phyloP scores from a whole-genome alignment of 2,329 filamentous ascomycete genomes.

The Aspergillus japonicus region DNA sequence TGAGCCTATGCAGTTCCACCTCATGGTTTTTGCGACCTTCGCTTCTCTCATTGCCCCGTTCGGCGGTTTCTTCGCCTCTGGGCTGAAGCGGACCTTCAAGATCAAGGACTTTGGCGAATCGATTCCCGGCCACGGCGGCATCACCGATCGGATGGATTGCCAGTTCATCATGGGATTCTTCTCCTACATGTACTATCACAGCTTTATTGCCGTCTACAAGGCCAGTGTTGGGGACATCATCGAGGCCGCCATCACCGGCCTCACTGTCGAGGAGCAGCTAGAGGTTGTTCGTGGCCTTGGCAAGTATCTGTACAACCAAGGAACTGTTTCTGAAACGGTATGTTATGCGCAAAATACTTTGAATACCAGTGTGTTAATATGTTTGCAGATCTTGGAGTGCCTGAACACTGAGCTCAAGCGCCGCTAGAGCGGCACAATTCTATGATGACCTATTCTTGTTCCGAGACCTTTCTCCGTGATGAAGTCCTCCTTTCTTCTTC shows the following conservation, averaged over 20 bases:
- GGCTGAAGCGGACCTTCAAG: conserved; percentile 97
- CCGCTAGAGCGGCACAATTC: conserved; percentile 20
- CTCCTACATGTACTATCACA: conserved; percentile 97
- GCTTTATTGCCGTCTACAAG: conserved; percentile 89
- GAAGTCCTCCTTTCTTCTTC: conserved; percentile 11
- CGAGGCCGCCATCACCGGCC: conserved; percentile 85
- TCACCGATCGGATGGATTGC: conserved; percentile 99
- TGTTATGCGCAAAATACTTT: conserved; percentile 13
- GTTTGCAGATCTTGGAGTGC: conserved; percentile 37
- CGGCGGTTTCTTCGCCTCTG: conserved; percentile 96
- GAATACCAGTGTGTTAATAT: conserved; percentile 17
- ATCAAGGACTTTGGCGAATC: conserved; percentile 99
- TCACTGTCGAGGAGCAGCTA: conserved; percentile 83
- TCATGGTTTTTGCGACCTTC: conserved; percentile 85
- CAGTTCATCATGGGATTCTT: conserved; percentile 99
- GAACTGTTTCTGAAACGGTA: conserved; percentile 56
- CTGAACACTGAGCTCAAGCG: conserved; percentile 37
- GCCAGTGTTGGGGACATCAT: conserved; percentile 82
- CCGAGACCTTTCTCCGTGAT: conserved; percentile 10
- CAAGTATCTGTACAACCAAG: conserved; percentile 65
- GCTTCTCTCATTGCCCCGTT: conserved; percentile 96
- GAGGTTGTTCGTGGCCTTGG: conserved; percentile 66
- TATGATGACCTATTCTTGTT: conserved; percentile 16
- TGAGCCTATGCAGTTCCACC: conserved; percentile 90
- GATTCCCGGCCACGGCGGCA: conserved; percentile 94